phyloP scores from a whole-genome alignment of 768 basidiomycete species.

The Termitomyces heimii region DNA sequence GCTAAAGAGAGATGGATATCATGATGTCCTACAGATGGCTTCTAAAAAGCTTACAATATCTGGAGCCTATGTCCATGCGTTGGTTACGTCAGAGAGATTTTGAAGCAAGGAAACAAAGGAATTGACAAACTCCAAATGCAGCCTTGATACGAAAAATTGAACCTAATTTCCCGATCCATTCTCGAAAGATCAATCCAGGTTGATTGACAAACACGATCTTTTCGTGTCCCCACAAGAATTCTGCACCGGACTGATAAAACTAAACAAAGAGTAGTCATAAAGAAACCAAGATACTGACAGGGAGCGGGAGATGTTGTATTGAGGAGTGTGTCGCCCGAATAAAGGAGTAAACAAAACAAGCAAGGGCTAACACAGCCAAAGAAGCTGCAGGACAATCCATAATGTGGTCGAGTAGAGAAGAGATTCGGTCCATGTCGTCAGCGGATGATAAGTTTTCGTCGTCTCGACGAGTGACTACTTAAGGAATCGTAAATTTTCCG shows the following conservation, averaged over 20 bases:
- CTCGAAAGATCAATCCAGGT: background rate
- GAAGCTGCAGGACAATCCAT: background rate
- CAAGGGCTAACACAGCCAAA: background rate
- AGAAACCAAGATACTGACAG: background rate
- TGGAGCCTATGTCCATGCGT: background rate
- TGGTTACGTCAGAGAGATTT: background rate
- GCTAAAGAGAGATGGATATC: background rate
- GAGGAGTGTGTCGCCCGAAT: background rate
- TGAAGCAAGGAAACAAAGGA: background rate
- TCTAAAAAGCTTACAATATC: background rate
- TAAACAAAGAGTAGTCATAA: background rate
- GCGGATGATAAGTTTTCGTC: too few species aligned
- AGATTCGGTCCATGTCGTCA: background rate
- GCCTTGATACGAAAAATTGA: background rate
- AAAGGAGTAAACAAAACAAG: background rate
- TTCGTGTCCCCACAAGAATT: background rate
- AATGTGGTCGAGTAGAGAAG: background rate
- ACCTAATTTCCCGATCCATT: background rate
- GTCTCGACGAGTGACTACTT: too few species aligned
- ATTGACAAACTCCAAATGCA: background rate
- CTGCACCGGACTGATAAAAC: background rate
- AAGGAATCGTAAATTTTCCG: too few species aligned
- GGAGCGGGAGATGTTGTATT: background rate
- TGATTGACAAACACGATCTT: background rate
- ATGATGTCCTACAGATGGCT: background rate